Evolutionary conservation across 1,284 basidiomycete genomes (phyloP), one percentile per base, ranked within the genome.

Genomic region (Ustilago shanxiensis): DNA sequence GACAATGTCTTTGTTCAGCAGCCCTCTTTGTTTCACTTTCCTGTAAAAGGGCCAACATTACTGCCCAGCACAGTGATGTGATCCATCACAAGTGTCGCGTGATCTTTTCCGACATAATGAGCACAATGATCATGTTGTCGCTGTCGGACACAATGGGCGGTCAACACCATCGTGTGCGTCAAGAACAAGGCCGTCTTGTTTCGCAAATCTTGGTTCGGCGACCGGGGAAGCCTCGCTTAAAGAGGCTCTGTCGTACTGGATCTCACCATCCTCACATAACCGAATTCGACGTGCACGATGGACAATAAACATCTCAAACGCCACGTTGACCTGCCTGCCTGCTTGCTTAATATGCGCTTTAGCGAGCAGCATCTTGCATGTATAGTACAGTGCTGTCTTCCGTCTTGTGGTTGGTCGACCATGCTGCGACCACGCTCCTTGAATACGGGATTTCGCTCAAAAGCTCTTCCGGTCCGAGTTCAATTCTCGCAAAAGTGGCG

Each of bases 191-290:
- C 22, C 22, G 44, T 22, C 9, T 45, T n/a, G n/a, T 26, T 26
- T 50, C 18, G 22, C n/a, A n/a, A n/a, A 24, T 18, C 51, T 13
- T 31, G 31, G 22, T 53, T 28, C 51, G 51, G 53, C 35, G 35
- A 55, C 53, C 35, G 53, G 53, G 53, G 4, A 41, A 55, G 53
- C 35, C 53, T 55, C 53, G 53, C 53, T 55, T 55, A 20, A 24
- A 55, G 13, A 20, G 2, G 13, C 9, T 11, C n/a, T 22, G 14
- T 55, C 24, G 20, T 41, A 4, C 5, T 31, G 53, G 53, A 55
- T 55, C 53, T 55, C 53, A 55, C 53, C 53, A 24, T 24, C 13
- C 10, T 24, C 35, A 41, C 53, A 22, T 28, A 33, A 20, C 51
- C 31, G 51, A 53, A 20, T 14, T 20, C 16, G 18, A 41, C 39